Percentiles rank a stretch among this genome's conserved stretches.
Evolutionary conservation across 257 asterid species (phyloP).

Genomic region (Linderniella brevidens): DNA sequence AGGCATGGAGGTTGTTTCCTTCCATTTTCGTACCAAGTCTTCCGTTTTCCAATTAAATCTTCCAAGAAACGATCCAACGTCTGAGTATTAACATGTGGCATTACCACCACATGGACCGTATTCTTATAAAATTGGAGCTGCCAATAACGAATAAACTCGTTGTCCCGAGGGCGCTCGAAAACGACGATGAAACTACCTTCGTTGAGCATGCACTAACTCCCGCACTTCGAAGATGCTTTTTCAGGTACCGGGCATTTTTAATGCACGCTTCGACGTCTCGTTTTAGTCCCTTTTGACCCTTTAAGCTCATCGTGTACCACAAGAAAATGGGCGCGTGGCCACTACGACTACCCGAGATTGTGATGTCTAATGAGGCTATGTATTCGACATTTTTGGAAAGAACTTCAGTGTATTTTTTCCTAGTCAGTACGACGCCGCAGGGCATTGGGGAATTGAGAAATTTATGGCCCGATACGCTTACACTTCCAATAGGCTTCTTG

Average conservation of each 20-base stretch:
- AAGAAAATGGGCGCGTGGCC: constrained; percentile 46
- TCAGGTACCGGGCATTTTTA: constrained; percentile 37
- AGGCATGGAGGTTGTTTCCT: constrained; percentile 26
- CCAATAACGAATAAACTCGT: not conserved
- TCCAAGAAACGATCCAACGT: constrained; percentile 28
- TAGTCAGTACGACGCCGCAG: constrained; percentile 36
- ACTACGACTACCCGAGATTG: constrained; percentile 46
- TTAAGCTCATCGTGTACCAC: constrained; percentile 34
- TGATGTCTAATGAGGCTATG: constrained; percentile 35
- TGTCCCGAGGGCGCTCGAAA: constrained; percentile 29
- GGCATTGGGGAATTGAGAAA: constrained; percentile 47
- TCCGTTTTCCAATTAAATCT: constrained; percentile 21
- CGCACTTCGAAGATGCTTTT: constrained; percentile 20
- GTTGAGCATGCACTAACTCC: constrained; percentile 33
- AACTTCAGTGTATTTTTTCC: constrained; percentile 19
- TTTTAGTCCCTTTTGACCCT: constrained; percentile 35
- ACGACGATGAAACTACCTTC: constrained; percentile 39
- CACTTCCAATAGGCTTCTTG: constrained; percentile 45
- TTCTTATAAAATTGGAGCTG: constrained; percentile 9
- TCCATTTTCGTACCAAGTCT: constrained; percentile 24
- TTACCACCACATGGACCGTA: constrained; percentile 36
- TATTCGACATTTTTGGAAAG: constrained; percentile 36
- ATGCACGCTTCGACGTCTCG: constrained; percentile 34
- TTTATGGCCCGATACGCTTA: constrained; percentile 44
- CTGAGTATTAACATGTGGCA: constrained; percentile 32